Base-by-base conservation (phyloP, 805 yeast genomes). In the Metschnikowia arizonensis region DNA sequence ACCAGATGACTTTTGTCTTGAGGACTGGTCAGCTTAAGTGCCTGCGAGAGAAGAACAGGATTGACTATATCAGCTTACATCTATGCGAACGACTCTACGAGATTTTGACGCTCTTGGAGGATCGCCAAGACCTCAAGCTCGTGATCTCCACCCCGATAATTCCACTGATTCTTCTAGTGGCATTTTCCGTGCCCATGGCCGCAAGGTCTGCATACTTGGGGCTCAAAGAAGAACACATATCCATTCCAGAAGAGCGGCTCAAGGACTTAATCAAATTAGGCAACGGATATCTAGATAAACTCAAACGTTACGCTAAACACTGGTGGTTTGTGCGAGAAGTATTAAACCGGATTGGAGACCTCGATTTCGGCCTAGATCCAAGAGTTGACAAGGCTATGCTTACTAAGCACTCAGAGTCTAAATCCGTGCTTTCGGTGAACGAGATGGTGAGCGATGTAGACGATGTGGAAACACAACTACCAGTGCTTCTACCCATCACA, bases 241-340 rank as follows among this genome's bases (percentile, higher is more conserved):
- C 14, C 8, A 26, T 19, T 2, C 18, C 37, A 8, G 46, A 42
- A 7, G 24, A 39, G 10, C 24, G 33, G 25, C 34, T 29, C 12
- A 44, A 24, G n/a, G 45, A 44, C 34, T 21, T 44, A 2, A 32
- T 23, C 9, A 35, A 33, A 6, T 38, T 52, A 2, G 41, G 40
- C 15, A 33, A 46, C 3, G 45, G 33, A 1, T 50, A 43, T 29
- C 30, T 46, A 19, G 23, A 23, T n/a, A 55, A 49, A 30, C 47
- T 54, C 32, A 32, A 39, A 19, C 18, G 19, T n/a, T 44, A 45
- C n/a, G 41, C 51, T 7, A 39, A 40, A 14, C 46, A 47, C 9
- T 54, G 56, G 56, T 52, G 57, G 57, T 52, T 54, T 33, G 50
- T 54, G 5, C 36, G 43, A 7, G 53, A 54, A 43, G 52, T 52